phyloP scores from a whole-genome alignment of 768 basidiomycete genomes.

The Hysterangium stoloniferum region DNA sequence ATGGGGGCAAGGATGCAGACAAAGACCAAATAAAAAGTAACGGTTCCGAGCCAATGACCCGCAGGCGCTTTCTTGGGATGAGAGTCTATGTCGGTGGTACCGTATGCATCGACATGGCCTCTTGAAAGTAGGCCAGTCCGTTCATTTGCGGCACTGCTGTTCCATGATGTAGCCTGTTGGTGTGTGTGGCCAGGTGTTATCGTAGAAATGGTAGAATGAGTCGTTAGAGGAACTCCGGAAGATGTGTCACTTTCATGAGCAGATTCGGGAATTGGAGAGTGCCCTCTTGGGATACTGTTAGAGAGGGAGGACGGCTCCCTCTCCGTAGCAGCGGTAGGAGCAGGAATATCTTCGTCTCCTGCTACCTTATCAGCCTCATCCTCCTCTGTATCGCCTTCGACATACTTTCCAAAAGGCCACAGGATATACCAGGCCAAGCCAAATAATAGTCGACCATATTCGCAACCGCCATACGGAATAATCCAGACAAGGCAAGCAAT shows the following conservation, averaged over 20 bases:
- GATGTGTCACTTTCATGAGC: constrained; percentile 12
- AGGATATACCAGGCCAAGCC: constrained; percentile 94
- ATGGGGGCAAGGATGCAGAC: constrained; percentile 76
- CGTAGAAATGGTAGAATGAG: constrained; percentile 38
- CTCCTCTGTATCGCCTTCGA: constrained; percentile 65
- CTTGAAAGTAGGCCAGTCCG: constrained; percentile 23
- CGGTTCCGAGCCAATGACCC: constrained; percentile 54
- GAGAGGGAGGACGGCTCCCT: neutral
- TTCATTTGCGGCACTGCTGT: constrained; percentile 14
- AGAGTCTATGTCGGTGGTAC: constrained; percentile 36
- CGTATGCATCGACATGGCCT: constrained; percentile 57
- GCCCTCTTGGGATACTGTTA: constrained; percentile 25
- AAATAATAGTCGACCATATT: constrained; percentile 78
- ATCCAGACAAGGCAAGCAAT: constrained; percentile 62
- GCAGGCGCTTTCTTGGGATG: constrained; percentile 3
- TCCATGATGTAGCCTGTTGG: constrained; percentile 37
- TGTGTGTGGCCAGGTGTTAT: constrained; percentile 28
- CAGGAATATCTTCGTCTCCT: constrained; percentile 23
- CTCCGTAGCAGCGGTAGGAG: constrained; percentile 22
- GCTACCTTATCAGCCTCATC: constrained; percentile 29
- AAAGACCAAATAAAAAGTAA: constrained; percentile 79
- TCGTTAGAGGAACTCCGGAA: constrained; percentile 32
- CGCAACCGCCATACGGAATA: constrained; percentile 73
- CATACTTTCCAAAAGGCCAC: constrained; percentile 99
- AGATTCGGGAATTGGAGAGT: constrained; percentile 15